Percentiles rank a stretch among this genome's conserved stretches.
Conservation (phyloP, 208 protist species). For the Wallacemonas sp. region DNA sequence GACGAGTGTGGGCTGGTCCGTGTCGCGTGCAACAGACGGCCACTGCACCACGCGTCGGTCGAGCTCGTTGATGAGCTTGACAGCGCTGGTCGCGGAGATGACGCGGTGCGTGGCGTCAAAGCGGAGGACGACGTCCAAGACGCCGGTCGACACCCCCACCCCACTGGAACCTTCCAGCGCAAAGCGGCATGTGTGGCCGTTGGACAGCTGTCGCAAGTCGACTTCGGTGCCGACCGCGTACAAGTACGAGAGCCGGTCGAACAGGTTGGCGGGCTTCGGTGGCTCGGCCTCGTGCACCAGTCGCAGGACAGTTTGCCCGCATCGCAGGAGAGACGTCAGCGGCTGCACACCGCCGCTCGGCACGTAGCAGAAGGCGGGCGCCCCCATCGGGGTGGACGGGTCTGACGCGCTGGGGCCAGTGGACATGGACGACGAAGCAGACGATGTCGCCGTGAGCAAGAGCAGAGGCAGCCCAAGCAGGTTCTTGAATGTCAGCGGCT, state of each 20-base stretch:
- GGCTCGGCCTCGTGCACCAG: slow-evolving; percentile 5
- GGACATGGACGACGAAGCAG: background rate
- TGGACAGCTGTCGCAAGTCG: slow-evolving; percentile 35
- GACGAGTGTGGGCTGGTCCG: slow-evolving; percentile 12
- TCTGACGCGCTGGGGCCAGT: background rate
- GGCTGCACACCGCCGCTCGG: background rate
- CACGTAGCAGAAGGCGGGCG: slow-evolving; percentile 2
- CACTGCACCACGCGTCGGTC: slow-evolving; percentile 18
- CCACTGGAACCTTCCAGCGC: slow-evolving; percentile 16
- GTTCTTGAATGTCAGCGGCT: slow-evolving; percentile 37
- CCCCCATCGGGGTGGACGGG: background rate
- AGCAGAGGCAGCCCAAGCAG: slow-evolving; percentile 30
- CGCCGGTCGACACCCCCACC: slow-evolving; percentile 20
- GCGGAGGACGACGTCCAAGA: slow-evolving; percentile 41
- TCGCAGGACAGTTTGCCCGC: slow-evolving; percentile 2
- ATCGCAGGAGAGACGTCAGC: background rate
- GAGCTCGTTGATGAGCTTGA: slow-evolving; percentile 44
- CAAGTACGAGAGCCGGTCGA: slow-evolving; percentile 8
- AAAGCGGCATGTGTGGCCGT: slow-evolving; percentile 37
- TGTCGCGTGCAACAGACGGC: too few relatives aligned
- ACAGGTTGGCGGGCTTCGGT: background rate
- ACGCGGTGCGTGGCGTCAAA: slow-evolving; percentile 35
- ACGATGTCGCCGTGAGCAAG: too few relatives aligned
- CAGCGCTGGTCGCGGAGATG: slow-evolving; percentile 38
- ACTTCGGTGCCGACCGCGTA: slow-evolving; percentile 21